phyloP scores from a whole-genome alignment of 371 early-diverging fungal species.

The Umbelopsis sp. region DNA sequence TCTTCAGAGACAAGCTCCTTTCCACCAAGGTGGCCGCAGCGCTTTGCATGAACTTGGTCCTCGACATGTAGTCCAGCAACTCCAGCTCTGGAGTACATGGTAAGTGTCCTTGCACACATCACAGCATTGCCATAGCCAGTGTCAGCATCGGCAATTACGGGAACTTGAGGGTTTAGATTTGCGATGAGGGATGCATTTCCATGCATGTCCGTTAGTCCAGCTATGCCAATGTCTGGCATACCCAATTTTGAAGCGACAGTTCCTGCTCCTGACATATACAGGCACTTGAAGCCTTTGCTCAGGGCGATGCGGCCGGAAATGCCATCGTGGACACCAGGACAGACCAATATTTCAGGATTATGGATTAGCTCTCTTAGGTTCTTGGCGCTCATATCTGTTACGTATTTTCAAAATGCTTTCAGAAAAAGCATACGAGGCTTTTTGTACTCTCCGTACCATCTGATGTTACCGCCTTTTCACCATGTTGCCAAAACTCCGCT shows the following conservation, averaged over 20 bases:
- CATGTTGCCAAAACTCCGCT: not conserved
- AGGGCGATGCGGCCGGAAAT: conserved; percentile 22
- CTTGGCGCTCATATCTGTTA: not conserved
- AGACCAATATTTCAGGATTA: conserved; percentile 13
- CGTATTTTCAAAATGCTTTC: not conserved
- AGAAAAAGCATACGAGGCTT: not conserved
- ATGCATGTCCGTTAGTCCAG: conserved; percentile 25
- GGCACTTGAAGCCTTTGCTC: conserved; percentile 21
- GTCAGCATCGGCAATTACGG: conserved; percentile 24
- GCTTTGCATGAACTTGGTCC: conserved; percentile 22
- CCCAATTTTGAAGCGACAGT: conserved; percentile 24
- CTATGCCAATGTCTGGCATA: conserved; percentile 24
- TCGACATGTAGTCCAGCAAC: conserved; percentile 24
- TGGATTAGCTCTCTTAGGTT: conserved; percentile 16
- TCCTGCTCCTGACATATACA: conserved; percentile 26
- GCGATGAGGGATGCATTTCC: conserved; percentile 21
- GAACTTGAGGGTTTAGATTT: conserved; percentile 21
- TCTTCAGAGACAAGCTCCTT: conserved; percentile 18
- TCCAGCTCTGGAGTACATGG: conserved; percentile 22
- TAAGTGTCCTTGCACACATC: conserved; percentile 24
- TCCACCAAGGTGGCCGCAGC: conserved; percentile 23
- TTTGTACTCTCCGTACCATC: not conserved
- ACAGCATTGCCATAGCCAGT: conserved; percentile 24
- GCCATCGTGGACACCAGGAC: conserved; percentile 25
- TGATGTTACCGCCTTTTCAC: not conserved